Percentiles rank a stretch among this genome's conserved stretches.
Conservation (phyloP, 768 basidiomycete species). For the Amanita jacksonii region DNA sequence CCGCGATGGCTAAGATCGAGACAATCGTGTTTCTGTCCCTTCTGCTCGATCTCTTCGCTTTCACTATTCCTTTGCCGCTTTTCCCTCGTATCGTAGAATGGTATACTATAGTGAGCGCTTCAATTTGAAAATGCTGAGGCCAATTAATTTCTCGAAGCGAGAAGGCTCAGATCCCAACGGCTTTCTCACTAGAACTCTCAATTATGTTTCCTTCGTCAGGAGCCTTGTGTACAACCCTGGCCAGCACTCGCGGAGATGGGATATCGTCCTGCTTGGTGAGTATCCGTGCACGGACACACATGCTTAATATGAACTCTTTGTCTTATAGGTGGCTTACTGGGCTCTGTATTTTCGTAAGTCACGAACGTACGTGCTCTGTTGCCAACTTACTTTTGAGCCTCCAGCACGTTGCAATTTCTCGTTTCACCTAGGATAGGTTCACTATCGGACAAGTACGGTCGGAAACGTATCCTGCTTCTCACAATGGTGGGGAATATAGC, state of each 20-base stretch:
- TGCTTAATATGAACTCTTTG: too few relatives aligned
- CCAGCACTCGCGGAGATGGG: slow-evolving; percentile 72
- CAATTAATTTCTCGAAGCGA: slow-evolving; percentile 30
- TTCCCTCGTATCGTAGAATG: slow-evolving; percentile 97
- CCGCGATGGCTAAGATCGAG: slow-evolving; percentile 62
- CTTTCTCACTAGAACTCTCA: slow-evolving; percentile 64
- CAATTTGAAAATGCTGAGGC: slow-evolving; percentile 3
- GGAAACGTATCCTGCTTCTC: slow-evolving; percentile 70
- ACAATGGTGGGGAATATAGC: slow-evolving; percentile 93
- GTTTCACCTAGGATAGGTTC: slow-evolving; percentile 76
- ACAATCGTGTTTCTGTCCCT: slow-evolving; percentile 83
- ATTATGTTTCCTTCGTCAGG: slow-evolving; percentile 56
- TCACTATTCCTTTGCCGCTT: slow-evolving; percentile 91
- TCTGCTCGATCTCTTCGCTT: slow-evolving; percentile 83
- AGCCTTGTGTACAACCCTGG: slow-evolving; percentile 52
- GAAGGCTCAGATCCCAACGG: slow-evolving; percentile 64
- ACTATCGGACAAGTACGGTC: slow-evolving; percentile 85
- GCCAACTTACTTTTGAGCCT: background rate
- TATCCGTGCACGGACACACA: too few relatives aligned
- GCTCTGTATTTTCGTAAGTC: slow-evolving; percentile 84
- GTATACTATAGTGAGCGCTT: slow-evolving; percentile 59
- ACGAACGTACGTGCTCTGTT: slow-evolving; percentile 12
- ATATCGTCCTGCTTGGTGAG: slow-evolving; percentile 84
- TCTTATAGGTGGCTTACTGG: slow-evolving; percentile 91
- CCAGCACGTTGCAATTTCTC: slow-evolving; percentile 73